Evolutionary conservation across 1,284 basidiomycete genomes (phyloP).

Genomic region (Afroboletus lepidellus): DNA sequence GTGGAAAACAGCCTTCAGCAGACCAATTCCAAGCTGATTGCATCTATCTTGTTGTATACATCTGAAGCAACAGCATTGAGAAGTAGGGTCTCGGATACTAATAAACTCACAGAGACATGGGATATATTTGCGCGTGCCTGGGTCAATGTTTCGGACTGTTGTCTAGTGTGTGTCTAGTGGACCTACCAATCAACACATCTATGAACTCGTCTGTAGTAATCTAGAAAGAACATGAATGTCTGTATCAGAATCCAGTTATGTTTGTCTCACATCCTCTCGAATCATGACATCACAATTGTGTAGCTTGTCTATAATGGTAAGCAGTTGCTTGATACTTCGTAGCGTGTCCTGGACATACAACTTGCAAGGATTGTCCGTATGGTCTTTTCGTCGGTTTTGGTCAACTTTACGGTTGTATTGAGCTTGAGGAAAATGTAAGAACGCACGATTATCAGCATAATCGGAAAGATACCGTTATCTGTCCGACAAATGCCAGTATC

Average conservation of each 20-base stretch:
- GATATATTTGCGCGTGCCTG: constrained; percentile 91
- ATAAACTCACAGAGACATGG: constrained; percentile 74
- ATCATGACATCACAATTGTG: constrained; percentile 98
- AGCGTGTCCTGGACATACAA: constrained; percentile 48
- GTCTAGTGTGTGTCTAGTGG: not conserved
- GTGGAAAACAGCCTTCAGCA: constrained; percentile 2
- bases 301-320: constrained; percentile 57
- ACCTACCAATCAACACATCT: constrained; percentile 85
- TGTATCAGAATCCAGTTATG: not conserved
- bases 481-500: not conserved
- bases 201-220: constrained; percentile 97
- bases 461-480: constrained; percentile 30
- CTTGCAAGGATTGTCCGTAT: constrained; percentile 88
- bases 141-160: constrained; percentile 4
- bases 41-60: constrained; percentile 95
- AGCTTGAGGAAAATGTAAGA: constrained; percentile 48
- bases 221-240: constrained; percentile 38
- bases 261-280: constrained; percentile 81
- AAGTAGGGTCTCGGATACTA: not conserved
- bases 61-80: constrained; percentile 40
- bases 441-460: not conserved
- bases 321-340: constrained; percentile 1
- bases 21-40: constrained; percentile 82
- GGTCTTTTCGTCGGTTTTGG: constrained; percentile 93
- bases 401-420: constrained; percentile 89